Base-by-base conservation (phyloP, 2,329 filamentous ascomycete species). In the Fusarium mundagurra region DNA sequence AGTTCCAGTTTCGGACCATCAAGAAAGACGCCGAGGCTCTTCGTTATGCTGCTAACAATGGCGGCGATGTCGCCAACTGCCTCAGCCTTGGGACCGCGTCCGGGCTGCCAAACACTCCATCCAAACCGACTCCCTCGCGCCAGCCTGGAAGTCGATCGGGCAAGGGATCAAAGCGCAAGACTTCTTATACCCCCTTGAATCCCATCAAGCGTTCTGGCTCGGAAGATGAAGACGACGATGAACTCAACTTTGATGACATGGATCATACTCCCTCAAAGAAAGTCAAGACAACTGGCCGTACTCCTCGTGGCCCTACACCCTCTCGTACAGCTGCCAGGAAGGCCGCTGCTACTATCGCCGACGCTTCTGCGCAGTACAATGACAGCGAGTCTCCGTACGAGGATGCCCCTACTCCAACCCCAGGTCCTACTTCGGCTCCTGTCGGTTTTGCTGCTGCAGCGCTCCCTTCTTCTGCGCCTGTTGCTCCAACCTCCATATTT, bases 1-100 rank as follows among this genome's bases (percentile, higher is more conserved):
- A 87, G 73, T 92, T 89, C 78, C 89, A 91, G 76, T 90, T 92
- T 76, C 86, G 89, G 3, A 69, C 79, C 31, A 86, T 91, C 81
- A 90, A 89, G 80, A 83, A 83, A 41, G 84, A 89, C 36, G 89
- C 86, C 36, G 85, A 87, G 44, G 81, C 80, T 6, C 85, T 91
- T 50, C 82, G 84, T 47, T 76, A 82, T 6, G 85, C 85, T 6
- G 83, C 85, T n/a, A 80, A 82, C 29, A 79, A 81, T 3, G 86
- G 86, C 33, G 81, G 84, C 48, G 84, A 88, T 74, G 86, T 89
- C 0, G 81, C 86, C 18, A 80, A 75, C 50, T 83, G 82, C 29
- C 78, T 88, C 31, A 72, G 67, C 45, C 72, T 81, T 48, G 73
- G 77, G 24, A 64, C 69, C 6, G 76, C 76, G 36, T 71, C 71